Percentiles rank a stretch among this genome's conserved stretches.
These are phyloP conservation scores for Vitis hybrid DNA, from an alignment of 177 flowering plant genomes.

Conservation along the genomic window DNA sequence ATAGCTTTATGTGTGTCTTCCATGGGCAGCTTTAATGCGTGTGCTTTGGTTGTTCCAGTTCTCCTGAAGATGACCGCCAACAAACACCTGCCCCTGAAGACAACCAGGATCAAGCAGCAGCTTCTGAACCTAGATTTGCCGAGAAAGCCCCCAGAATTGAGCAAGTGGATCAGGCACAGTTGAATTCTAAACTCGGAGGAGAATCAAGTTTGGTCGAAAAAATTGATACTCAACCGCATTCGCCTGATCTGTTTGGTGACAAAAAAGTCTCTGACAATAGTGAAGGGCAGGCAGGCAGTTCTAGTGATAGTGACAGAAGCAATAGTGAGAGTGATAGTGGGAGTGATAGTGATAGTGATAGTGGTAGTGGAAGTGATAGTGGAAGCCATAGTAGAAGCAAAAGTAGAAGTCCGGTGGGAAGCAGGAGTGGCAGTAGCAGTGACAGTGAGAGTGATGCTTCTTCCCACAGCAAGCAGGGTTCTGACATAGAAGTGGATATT, in stretches of 20 bases:
- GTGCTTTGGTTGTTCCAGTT: constrained; percentile 44
- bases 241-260: constrained; percentile 52
- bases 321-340: constrained; percentile 69
- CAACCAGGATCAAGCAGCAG: constrained; percentile 33
- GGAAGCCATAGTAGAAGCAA: constrained; percentile 57
- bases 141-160: constrained; percentile 33
- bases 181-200: constrained; percentile 31
- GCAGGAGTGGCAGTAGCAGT: constrained; percentile 78
- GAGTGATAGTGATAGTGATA: constrained; percentile 56
- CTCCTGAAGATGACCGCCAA: constrained; percentile 52
- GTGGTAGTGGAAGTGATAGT: constrained; percentile 53
- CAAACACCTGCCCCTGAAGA: constrained; percentile 24
- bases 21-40: constrained; percentile 2
- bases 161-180: constrained; percentile 34
- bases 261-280: constrained; percentile 50
- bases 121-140: constrained; percentile 28
- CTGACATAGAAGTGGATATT: constrained; percentile 95
- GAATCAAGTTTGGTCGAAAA: constrained; percentile 38
- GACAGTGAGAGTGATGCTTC: constrained; percentile 91
- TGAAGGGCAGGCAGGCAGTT: constrained; percentile 63
- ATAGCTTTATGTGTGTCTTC: not conserved
- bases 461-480: constrained; percentile 84
- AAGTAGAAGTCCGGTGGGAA: constrained; percentile 72
- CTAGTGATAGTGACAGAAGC: constrained; percentile 72
- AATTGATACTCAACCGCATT: constrained; percentile 34